Percentiles rank a stretch among this genome's conserved stretches.
These are phyloP conservation scores for Acanthamoeba pearcei DNA, from an alignment of 208 protist species.

Conservation along the genomic window DNA sequence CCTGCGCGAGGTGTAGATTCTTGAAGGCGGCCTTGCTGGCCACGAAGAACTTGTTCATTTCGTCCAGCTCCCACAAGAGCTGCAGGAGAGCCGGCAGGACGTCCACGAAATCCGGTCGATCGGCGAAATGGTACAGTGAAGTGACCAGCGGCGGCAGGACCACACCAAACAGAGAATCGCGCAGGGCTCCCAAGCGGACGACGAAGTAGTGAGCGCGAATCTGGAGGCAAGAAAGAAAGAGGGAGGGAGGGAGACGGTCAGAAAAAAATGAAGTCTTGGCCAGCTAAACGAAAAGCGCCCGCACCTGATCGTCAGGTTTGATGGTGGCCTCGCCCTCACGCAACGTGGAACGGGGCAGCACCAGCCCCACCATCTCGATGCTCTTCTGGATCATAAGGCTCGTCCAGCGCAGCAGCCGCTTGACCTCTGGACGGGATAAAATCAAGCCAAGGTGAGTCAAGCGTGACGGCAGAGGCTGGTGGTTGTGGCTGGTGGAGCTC, in stretches of 20 bases:
- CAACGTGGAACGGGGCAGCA: conserved; percentile 21
- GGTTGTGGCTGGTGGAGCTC: too few relatives aligned
- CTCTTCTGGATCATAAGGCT: neutral
- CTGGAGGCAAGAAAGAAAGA: neutral
- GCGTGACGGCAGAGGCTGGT: neutral
- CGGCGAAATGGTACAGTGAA: conserved; percentile 23
- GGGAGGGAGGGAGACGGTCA: neutral
- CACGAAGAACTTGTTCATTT: conserved; percentile 67
- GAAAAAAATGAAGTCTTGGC: neutral
- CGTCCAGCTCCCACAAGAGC: conserved; percentile 48
- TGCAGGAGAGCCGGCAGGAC: conserved; percentile 3
- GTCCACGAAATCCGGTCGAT: conserved; percentile 27
- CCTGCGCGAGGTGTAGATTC: neutral
- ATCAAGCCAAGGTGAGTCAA: neutral
- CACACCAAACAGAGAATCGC: conserved; percentile 1
- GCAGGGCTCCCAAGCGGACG: neutral
- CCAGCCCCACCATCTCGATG: neutral
- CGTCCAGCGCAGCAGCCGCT: conserved; percentile 21
- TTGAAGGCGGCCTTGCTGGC: conserved; percentile 43
- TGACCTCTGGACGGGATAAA: conserved; percentile 6
- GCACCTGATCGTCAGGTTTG: neutral
- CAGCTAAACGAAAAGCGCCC: neutral
- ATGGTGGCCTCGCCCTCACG: conserved; percentile 19
- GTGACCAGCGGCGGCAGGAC: conserved; percentile 29
- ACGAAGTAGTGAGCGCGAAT: neutral